Percentiles rank a stretch among this genome's conserved stretches.
Conservation (phyloP, 345 rosid species). For the Cardiospermum halicacabum region DNA sequence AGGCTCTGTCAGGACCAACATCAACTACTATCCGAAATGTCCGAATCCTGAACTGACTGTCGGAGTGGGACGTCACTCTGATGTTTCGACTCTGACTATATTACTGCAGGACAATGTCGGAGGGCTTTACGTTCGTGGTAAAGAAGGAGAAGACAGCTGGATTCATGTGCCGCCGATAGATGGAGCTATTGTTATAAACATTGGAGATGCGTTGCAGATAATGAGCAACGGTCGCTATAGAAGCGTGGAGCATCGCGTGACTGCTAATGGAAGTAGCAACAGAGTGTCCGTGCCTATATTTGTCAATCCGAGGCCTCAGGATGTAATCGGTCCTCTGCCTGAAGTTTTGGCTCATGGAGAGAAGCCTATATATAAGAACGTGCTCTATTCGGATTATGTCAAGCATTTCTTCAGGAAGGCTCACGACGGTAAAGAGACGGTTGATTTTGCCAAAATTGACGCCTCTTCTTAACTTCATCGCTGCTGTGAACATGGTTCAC, state of each 20-base stretch:
- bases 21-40: conserved; percentile 39
- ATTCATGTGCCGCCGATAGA: conserved; percentile 19
- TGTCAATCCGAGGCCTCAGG: conserved; percentile 16
- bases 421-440: conserved; percentile 28
- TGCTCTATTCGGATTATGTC: conserved; percentile 25
- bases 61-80: conserved; percentile 38
- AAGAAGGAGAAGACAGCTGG: conserved; percentile 15
- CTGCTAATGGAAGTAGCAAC: conserved; percentile 13
- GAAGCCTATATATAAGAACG: conserved; percentile 16
- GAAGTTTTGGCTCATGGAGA: conserved; percentile 18
- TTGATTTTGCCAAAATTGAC: conserved; percentile 17
- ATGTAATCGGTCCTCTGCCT: conserved; percentile 14
- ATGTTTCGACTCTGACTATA: conserved; percentile 34
- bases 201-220: conserved; percentile 25
- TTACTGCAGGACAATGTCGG: conserved; percentile 42
- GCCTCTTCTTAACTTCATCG: too few relatives aligned
- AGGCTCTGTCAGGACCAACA: conserved; percentile 35
- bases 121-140: conserved; percentile 33
- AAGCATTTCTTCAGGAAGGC: conserved; percentile 29
- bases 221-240: conserved; percentile 21
- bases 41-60: conserved; percentile 42
- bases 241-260: conserved; percentile 22
- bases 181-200: conserved; percentile 18
- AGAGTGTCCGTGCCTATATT: conserved; percentile 25
- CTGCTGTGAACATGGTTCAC: too few relatives aligned